Percentiles rank a stretch among this genome's conserved stretches.
These are phyloP conservation scores for Mentha longifolia DNA, from an alignment of 257 asterid species.

Conservation along the genomic window DNA sequence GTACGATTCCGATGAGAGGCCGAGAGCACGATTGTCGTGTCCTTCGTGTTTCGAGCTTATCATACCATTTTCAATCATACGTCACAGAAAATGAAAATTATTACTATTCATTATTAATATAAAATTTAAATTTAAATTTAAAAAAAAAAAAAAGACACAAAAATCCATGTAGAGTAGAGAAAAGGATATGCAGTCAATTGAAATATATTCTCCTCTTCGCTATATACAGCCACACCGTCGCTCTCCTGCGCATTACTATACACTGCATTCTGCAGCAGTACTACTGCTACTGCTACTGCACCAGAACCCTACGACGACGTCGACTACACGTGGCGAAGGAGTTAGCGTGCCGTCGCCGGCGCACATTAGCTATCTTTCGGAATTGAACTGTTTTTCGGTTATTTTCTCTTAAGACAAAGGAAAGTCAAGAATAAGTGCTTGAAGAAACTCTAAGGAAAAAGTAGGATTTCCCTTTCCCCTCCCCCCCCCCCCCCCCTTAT, in stretches of 20 bases:
- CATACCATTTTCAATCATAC: slow-evolving; percentile 23
- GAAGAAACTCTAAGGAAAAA: slow-evolving; percentile 15
- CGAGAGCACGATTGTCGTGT: slow-evolving; percentile 26
- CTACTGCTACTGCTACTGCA: not conserved
- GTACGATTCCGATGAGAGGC: not conserved
- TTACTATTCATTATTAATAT: too few species aligned
- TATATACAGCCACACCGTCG: slow-evolving; percentile 33
- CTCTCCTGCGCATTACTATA: slow-evolving; percentile 29
- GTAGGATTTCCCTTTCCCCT: not conserved
- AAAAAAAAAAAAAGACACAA: not conserved
- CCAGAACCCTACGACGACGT: not conserved
- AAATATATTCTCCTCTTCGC: not conserved
- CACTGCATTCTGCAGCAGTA: not conserved
- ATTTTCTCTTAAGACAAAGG: slow-evolving; percentile 29
- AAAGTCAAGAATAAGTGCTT: slow-evolving; percentile 27
- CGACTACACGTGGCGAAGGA: slow-evolving; percentile 33
- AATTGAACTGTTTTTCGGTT: slow-evolving; percentile 9
- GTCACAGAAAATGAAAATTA: not conserved
- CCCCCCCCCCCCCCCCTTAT: not conserved
- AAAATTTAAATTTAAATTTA: too few species aligned
- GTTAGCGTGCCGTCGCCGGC: slow-evolving; percentile 47
- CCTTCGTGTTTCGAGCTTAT: slow-evolving; percentile 41
- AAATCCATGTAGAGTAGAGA: not conserved
- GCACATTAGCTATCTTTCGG: slow-evolving; percentile 31
- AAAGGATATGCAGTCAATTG: slow-evolving; percentile 1